Conservation (phyloP, 495 filamentous ascomycete genomes). For the Penicillium maclennaniae region DNA sequence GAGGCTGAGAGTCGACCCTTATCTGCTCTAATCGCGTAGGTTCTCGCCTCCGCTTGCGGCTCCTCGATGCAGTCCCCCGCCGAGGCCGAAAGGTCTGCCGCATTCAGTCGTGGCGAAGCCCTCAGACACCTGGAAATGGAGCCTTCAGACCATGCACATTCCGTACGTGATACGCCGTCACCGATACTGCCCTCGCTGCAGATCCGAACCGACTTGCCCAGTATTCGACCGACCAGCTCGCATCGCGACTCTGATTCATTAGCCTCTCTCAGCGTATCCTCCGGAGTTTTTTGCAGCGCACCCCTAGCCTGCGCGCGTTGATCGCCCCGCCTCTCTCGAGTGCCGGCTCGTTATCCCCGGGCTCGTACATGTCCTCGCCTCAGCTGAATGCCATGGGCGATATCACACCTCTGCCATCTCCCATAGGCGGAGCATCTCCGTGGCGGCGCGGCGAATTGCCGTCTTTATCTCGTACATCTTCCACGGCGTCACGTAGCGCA, state of each 20-base stretch:
- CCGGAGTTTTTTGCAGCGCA: slow-evolving; percentile 45
- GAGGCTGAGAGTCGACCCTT: slow-evolving; percentile 25
- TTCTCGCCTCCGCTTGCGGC: slow-evolving; percentile 15
- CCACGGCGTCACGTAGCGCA: slow-evolving; percentile 33
- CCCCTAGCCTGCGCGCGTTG: slow-evolving; percentile 48
- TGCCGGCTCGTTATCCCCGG: slow-evolving; percentile 56
- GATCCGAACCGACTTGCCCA: slow-evolving; percentile 40
- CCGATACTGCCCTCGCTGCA: slow-evolving; percentile 36
- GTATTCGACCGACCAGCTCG: slow-evolving; percentile 24
- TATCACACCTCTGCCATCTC: slow-evolving; percentile 90
- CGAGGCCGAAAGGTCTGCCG: slow-evolving; percentile 25
- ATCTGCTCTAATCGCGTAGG: slow-evolving; percentile 12
- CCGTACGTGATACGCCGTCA: slow-evolving; percentile 13
- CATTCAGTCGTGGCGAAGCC: slow-evolving; percentile 11
- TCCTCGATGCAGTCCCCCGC: slow-evolving; percentile 23
- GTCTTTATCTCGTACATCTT: slow-evolving; percentile 43
- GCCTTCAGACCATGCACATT: slow-evolving; percentile 11
- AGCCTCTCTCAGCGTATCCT: slow-evolving; percentile 39
- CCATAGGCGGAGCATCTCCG: slow-evolving; percentile 73
- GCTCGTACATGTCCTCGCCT: slow-evolving; percentile 61
- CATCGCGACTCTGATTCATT: slow-evolving; percentile 31
- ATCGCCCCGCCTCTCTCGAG: slow-evolving; percentile 39
- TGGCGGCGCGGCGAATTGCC: slow-evolving; percentile 49
- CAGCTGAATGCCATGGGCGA: slow-evolving; percentile 79
- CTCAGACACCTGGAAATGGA: neutral